A percentile compares a stretch with the other conserved stretches of the same genome.
These are phyloP conservation scores for Arachis monticola DNA, from an alignment of 331 rosid species.

Conservation along the genomic window DNA sequence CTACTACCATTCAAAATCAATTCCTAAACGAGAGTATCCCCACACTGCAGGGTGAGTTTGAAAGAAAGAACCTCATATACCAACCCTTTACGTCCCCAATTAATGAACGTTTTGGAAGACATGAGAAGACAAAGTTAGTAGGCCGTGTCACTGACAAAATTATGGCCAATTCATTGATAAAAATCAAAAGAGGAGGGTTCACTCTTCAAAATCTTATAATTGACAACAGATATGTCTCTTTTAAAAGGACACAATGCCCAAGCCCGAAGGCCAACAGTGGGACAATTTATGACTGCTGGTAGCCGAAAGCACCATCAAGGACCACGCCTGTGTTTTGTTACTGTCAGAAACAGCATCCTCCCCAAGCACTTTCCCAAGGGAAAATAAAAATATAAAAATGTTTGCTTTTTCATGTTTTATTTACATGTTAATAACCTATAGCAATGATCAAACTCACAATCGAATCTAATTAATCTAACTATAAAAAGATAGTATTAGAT, in stretches of 20 bases:
- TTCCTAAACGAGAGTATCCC: neutral
- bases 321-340: slow-evolving; percentile 18
- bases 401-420: too few species aligned
- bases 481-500: neutral
- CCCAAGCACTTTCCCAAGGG: neutral
- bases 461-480: too few species aligned
- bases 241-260: slow-evolving; percentile 41
- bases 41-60: neutral
- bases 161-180: slow-evolving; percentile 22
- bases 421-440: too few species aligned
- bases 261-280: slow-evolving; percentile 20
- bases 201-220: neutral
- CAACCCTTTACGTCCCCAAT: slow-evolving; percentile 15
- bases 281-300: slow-evolving; percentile 5
- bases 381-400: too few species aligned
- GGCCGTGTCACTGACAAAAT: neutral
- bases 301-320: slow-evolving; percentile 29
- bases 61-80: neutral
- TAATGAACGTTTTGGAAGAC: neutral
- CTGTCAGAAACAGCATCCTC: neutral
- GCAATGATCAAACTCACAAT: too few species aligned
- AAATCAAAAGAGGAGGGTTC: neutral
- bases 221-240: slow-evolving; percentile 5
- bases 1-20: slow-evolving; percentile 19
- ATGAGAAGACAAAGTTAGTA: neutral